Percentiles rank a stretch among this genome's conserved stretches.
Conservation (phyloP, 2,329 filamentous ascomycete genomes). For the Colletotrichum chrysophilum region DNA sequence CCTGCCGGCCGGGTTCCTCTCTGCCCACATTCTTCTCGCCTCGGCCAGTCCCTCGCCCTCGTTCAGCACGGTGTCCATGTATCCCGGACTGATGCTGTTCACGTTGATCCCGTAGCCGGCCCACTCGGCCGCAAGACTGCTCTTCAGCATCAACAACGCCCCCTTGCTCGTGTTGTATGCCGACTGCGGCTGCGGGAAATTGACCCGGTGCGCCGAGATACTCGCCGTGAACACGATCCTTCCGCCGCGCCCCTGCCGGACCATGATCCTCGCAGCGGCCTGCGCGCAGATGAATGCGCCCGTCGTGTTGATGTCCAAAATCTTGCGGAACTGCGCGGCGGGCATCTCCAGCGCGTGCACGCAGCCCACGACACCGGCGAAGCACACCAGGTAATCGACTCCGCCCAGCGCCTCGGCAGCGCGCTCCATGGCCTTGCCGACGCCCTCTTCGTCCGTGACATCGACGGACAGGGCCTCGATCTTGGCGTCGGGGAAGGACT, state of each 20-base stretch:
- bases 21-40: slow-evolving; percentile 60
- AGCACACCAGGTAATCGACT: slow-evolving; percentile 58
- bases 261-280: slow-evolving; percentile 62
- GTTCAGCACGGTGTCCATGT: slow-evolving; percentile 80
- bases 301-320: slow-evolving; percentile 75
- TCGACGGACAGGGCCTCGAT: slow-evolving; percentile 61
- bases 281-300: slow-evolving; percentile 75
- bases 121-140: slow-evolving; percentile 76
- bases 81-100: slow-evolving; percentile 75
- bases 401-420: slow-evolving; percentile 72
- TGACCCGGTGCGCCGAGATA: slow-evolving; percentile 72
- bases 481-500: slow-evolving; percentile 57
- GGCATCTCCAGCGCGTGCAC: slow-evolving; percentile 65
- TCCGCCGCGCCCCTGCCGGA: slow-evolving; percentile 54
- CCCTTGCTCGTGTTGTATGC: slow-evolving; percentile 78
- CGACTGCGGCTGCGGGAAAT: slow-evolving; percentile 74
- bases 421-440: slow-evolving; percentile 61
- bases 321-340: slow-evolving; percentile 62
- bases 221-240: slow-evolving; percentile 71
- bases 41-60: slow-evolving; percentile 63
- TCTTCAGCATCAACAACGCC: slow-evolving; percentile 66
- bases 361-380: slow-evolving; percentile 72
- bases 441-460: slow-evolving; percentile 56
- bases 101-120: slow-evolving; percentile 72
- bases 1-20: slow-evolving; percentile 65